These are phyloP conservation scores for Claviceps quebecensis DNA, from an alignment of 2,329 filamentous ascomycete genomes.

Conservation along the genomic window DNA sequence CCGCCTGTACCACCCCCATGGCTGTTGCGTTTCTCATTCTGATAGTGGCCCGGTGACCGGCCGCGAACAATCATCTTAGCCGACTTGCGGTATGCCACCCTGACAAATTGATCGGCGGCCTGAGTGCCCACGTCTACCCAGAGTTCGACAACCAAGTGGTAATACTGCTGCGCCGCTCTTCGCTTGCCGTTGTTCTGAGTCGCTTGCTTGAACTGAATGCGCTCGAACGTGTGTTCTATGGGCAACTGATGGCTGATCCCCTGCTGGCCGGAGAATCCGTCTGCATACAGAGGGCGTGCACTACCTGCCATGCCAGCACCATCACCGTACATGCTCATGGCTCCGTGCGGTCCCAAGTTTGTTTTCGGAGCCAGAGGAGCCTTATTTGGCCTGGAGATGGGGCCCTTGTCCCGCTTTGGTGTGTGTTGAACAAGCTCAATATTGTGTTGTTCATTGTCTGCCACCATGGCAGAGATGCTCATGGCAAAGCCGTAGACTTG, in stretches of 20 bases:
- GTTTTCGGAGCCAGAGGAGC: slow-evolving; percentile 54
- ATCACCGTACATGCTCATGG: slow-evolving; percentile 29
- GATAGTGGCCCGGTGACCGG: slow-evolving; percentile 68
- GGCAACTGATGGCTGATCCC: slow-evolving; percentile 24
- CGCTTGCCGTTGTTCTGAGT: slow-evolving; percentile 90
- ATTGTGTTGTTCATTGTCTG: slow-evolving; percentile 57
- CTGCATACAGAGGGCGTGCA: slow-evolving; percentile 25
- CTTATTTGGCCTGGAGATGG: slow-evolving; percentile 58
- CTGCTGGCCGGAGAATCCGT: slow-evolving; percentile 21
- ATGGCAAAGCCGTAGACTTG: slow-evolving; percentile 66
- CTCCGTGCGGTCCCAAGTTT: slow-evolving; percentile 37
- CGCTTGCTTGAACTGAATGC: slow-evolving; percentile 88
- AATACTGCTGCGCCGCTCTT: slow-evolving; percentile 81
- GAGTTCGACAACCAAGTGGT: slow-evolving; percentile 77
- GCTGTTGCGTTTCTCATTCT: slow-evolving; percentile 54
- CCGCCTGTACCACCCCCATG: slow-evolving; percentile 54
- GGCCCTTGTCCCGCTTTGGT: slow-evolving; percentile 80
- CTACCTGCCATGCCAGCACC: slow-evolving; percentile 14
- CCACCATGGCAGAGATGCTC: slow-evolving; percentile 70
- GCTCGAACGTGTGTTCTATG: slow-evolving; percentile 58
- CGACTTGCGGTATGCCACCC: slow-evolving; percentile 58
- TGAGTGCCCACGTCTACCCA: slow-evolving; percentile 51
- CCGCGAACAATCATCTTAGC: slow-evolving; percentile 80
- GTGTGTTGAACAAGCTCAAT: slow-evolving; percentile 86
- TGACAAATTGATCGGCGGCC: slow-evolving; percentile 44